Base-by-base conservation (phyloP, 2,329 filamentous ascomycete genomes). In the Canariomyces notabilis region DNA sequence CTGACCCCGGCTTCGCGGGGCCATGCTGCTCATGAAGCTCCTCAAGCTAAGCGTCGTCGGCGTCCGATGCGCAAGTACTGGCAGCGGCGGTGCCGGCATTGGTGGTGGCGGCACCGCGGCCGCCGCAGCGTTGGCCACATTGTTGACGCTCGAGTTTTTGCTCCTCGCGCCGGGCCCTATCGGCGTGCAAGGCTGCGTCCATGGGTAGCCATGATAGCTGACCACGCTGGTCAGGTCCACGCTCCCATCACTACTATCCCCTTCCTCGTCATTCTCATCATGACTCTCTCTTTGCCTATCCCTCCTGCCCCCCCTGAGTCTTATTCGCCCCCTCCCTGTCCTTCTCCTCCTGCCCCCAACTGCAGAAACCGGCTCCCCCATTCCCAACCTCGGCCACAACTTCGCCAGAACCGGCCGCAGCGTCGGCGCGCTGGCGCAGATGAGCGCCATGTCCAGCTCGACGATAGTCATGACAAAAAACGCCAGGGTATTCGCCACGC, bases 381-480 rank as follows among this genome's bases (percentile, higher is more conserved):
- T 56, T 8, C 54, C 50, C 7, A 59, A 38, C 20, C 50, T 33
- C 1, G 59, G 61, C 48, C 60, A 62, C 11, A 64, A 12, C 34
- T 51, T 42, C 18, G 58, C 63, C 26, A 65, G 26, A 1, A 65
- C 46, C 1, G 61, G 59, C 23, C 63, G 46, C 31, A 67, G 50
- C 6, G 60, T 64, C 14, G 64, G 64, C 22, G 61, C 63, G 41
- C 62, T 61, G 11, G 63, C 63, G 42, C 63, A 66, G 18, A 67
- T 60, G 11, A 67, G 49, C n/a, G 61, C 64, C 9, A 65, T 51
- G 37, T 66, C 64, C 47, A 61, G 59, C 57, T 66, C 64, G 16
- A 66, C 49, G 4, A 66, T 51, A n/a, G 63, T 66, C 60, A 65
- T 60, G 47, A 65, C 60, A 42, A 64, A 66, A 43, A 66, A 66